Conservation (phyloP, 1,284 basidiomycete genomes). For the Austropuccinia psidii region DNA sequence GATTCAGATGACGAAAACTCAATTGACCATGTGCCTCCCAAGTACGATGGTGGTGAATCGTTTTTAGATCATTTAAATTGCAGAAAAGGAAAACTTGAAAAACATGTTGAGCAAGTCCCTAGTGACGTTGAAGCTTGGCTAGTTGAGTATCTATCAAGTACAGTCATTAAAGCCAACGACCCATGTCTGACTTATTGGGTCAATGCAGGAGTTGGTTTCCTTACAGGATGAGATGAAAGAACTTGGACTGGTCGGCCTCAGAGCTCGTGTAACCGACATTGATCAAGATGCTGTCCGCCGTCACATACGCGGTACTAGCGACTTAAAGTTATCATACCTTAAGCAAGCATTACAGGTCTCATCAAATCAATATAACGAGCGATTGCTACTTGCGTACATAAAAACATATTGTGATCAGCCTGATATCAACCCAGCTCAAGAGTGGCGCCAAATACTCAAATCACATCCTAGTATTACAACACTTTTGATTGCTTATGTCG, state of each 20-base stretch:
- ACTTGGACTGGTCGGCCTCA: slow-evolving; percentile 30
- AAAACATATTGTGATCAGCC: slow-evolving; percentile 28
- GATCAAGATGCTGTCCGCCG: slow-evolving; percentile 7
- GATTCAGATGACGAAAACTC: too few species aligned
- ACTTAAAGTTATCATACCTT: slow-evolving; percentile 30
- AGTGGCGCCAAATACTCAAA: slow-evolving; percentile 30
- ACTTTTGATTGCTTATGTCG: slow-evolving; percentile 32
- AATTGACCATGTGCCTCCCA: slow-evolving; percentile 15
- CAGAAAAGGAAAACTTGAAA: slow-evolving; percentile 22
- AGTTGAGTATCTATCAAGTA: too few species aligned
- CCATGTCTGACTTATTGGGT: background rate
- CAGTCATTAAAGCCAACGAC: too few species aligned
- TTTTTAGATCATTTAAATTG: slow-evolving; percentile 10
- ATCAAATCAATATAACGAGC: slow-evolving; percentile 18
- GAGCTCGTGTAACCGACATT: background rate
- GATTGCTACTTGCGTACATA: slow-evolving; percentile 25
- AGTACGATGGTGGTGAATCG: slow-evolving; percentile 27
- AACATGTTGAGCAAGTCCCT: background rate
- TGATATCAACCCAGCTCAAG: slow-evolving; percentile 15
- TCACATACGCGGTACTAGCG: slow-evolving; percentile 25
- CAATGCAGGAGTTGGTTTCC: slow-evolving; percentile 10
- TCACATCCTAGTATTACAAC: slow-evolving; percentile 18
- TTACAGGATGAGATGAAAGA: slow-evolving; percentile 37
- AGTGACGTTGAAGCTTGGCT: slow-evolving; percentile 25
- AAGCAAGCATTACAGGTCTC: slow-evolving; percentile 11